Percentiles rank a stretch among this genome's conserved stretches.
These are phyloP conservation scores for Xylaria curta DNA, from an alignment of 495 filamentous ascomycete genomes.

Conservation along the genomic window DNA sequence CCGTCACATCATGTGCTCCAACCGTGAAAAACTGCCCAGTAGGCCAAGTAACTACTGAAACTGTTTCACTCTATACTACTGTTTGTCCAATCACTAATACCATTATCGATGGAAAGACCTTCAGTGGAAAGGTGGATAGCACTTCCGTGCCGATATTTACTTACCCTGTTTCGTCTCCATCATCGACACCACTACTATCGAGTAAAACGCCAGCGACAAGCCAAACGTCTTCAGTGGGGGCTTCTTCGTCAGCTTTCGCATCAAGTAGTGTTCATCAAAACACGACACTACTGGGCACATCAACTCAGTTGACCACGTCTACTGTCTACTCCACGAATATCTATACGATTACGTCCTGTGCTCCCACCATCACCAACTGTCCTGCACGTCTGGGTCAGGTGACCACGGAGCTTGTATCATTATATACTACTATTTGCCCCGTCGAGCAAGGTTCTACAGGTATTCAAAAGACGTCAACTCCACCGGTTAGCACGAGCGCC, in stretches of 20 bases:
- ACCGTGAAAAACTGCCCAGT: constrained; percentile 65
- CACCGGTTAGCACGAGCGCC: constrained; percentile 27
- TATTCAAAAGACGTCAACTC: constrained; percentile 27
- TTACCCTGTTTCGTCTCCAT: constrained; percentile 14
- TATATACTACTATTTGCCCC: constrained; percentile 67
- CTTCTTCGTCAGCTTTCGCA: constrained; percentile 25
- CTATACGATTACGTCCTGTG: constrained; percentile 65
- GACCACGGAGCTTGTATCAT: constrained; percentile 60
- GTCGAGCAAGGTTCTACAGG: constrained; percentile 46
- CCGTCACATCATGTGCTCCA: constrained; percentile 60
- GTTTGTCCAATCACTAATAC: constrained; percentile 52
- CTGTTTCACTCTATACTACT: constrained; percentile 48
- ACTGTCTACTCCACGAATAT: constrained; percentile 65
- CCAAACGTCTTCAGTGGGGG: constrained; percentile 16
- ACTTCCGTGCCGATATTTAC: neutral
- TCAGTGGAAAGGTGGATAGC: constrained; percentile 25
- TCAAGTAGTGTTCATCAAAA: constrained; percentile 21
- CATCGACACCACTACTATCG: neutral
- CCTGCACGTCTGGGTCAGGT: constrained; percentile 59
- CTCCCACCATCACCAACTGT: constrained; percentile 64
- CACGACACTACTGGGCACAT: neutral
- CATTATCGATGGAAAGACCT: constrained; percentile 39
- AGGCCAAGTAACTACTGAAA: constrained; percentile 43
- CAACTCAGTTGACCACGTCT: constrained; percentile 56
- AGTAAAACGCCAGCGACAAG: neutral